Conservation (phyloP, 1,284 basidiomycete genomes). For the Sporisorium graminicola region DNA sequence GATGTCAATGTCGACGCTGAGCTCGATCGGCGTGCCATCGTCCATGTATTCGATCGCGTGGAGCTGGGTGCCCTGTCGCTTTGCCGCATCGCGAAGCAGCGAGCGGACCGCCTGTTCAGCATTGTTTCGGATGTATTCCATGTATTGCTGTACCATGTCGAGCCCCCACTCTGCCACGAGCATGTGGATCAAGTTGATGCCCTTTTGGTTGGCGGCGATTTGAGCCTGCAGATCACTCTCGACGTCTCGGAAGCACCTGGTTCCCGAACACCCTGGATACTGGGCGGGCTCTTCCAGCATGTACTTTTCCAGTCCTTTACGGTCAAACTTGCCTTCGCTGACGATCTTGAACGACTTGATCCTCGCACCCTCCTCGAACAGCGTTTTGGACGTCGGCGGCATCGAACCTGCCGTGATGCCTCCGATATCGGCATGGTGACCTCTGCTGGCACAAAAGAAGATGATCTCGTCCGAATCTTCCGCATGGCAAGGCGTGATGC, state of each 20-base stretch:
- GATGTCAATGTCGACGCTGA: constrained; percentile 84
- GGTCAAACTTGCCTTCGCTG: constrained; percentile 82
- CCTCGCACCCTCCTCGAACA: constrained; percentile 93
- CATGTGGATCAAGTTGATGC: constrained; percentile 72
- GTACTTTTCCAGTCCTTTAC: constrained; percentile 79
- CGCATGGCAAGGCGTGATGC: constrained; percentile 89
- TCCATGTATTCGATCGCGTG: constrained; percentile 76
- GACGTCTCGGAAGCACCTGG: constrained; percentile 78
- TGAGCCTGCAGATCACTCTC: constrained; percentile 94
- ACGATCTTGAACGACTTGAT: constrained; percentile 95
- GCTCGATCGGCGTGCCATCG: constrained; percentile 76
- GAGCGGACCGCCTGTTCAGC: constrained; percentile 89
- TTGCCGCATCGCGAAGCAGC: constrained; percentile 82
- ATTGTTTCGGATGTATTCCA: constrained; percentile 80
- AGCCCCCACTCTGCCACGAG: constrained; percentile 90
- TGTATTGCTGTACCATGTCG: constrained; percentile 79
- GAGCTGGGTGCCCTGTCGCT: constrained; percentile 76
- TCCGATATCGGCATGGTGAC: constrained; percentile 77
- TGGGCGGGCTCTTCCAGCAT: constrained; percentile 88
- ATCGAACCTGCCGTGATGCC: constrained; percentile 86
- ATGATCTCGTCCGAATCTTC: constrained; percentile 77
- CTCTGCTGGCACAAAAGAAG: constrained; percentile 90
- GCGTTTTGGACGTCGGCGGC: constrained; percentile 89
- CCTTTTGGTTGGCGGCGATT: constrained; percentile 96
- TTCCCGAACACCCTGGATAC: constrained; percentile 73